These are phyloP conservation scores for Chlorella sp. DNA, from an alignment of 139 green algal genomes.

Conservation along the genomic window DNA sequence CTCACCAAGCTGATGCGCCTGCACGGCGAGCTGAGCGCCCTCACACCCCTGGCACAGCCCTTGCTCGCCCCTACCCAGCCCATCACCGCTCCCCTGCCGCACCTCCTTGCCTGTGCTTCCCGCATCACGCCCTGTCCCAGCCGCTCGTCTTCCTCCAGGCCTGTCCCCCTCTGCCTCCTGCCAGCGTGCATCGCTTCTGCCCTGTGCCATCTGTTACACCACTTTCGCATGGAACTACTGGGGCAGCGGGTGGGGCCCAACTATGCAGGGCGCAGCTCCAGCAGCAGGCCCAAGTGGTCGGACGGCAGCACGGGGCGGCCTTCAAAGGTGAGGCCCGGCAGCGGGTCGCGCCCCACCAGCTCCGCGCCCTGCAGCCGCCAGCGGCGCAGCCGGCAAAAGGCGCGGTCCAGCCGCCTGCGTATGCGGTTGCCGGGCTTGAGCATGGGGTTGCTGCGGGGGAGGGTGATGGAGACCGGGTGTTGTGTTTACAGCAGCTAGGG, in stretches of 20 bases:
- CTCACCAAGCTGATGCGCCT: no score
- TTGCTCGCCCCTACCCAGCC: no score
- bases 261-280: slow-evolving; percentile 9
- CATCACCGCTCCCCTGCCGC: no score
- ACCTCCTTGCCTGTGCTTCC: no score
- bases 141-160: no score
- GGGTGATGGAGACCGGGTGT: no score
- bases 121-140: no score
- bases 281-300: slow-evolving; percentile 72
- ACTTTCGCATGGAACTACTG: background rate
- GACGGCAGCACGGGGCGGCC: slow-evolving; percentile 62
- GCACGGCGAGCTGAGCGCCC: no score
- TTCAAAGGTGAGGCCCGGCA: slow-evolving; percentile 48
- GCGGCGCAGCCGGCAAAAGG: slow-evolving; percentile 33
- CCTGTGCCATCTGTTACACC: background rate
- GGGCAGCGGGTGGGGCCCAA: background rate
- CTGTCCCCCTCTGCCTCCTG: no score
- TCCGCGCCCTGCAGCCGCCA: slow-evolving; percentile 51
- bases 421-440: slow-evolving; percentile 40
- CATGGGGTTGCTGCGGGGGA: slow-evolving; percentile 59
- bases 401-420: slow-evolving; percentile 49
- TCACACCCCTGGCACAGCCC: no score
- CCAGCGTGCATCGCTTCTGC: no score
- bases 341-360: slow-evolving; percentile 55
- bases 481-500: no score